These are phyloP conservation scores for Aciculosporium take DNA, from an alignment of 2,329 filamentous ascomycete genomes.

Conservation along the genomic window DNA sequence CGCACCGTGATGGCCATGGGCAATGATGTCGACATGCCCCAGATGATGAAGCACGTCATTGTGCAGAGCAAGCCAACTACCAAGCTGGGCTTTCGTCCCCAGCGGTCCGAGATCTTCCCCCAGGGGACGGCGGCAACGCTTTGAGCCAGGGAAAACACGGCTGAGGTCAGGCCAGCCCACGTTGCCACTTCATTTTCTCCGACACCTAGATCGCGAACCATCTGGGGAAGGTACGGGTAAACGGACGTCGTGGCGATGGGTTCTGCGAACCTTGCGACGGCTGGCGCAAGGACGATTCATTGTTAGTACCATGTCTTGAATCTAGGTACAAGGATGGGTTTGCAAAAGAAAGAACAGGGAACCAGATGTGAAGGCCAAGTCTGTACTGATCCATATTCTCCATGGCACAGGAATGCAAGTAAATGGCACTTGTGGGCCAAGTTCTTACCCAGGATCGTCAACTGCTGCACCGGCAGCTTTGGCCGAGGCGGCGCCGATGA, in stretches of 20 bases:
- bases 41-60: conserved; percentile 67
- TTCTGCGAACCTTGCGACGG: conserved; percentile 66
- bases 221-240: conserved; percentile 59
- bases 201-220: conserved; percentile 69
- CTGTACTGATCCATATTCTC: neutral
- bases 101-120: conserved; percentile 62
- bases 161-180: conserved; percentile 65
- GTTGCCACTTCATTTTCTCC: conserved; percentile 57
- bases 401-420: neutral
- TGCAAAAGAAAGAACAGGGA: neutral
- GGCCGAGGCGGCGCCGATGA: conserved; percentile 19
- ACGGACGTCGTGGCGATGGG: conserved; percentile 59
- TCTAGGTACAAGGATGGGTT: too few relatives aligned
- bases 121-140: conserved; percentile 58
- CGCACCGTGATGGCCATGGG: conserved; percentile 67
- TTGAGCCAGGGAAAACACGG: conserved; percentile 59
- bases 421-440: neutral
- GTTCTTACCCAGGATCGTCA: conserved; percentile 59
- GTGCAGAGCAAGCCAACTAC: conserved; percentile 60
- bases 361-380: neutral
- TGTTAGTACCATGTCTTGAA: neutral
- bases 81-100: conserved; percentile 73
- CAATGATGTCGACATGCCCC: conserved; percentile 70
- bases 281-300: conserved; percentile 23
- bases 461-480: conserved; percentile 62